Percentiles rank a stretch among this genome's conserved stretches.
Evolutionary conservation across 768 basidiomycete genomes (phyloP).

Genomic region (Hygrocybe punicea): DNA sequence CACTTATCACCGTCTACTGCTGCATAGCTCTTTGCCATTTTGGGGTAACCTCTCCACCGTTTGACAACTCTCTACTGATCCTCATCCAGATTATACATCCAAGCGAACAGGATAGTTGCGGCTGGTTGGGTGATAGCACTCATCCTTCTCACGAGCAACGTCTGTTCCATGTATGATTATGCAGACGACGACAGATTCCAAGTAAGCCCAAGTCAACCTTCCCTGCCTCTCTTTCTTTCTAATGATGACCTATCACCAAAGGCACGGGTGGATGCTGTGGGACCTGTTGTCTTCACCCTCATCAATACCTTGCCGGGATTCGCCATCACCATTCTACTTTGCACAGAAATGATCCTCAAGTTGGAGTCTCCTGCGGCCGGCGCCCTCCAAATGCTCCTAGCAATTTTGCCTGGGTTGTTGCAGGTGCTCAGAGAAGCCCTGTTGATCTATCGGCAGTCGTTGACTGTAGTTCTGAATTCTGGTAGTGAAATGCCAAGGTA

Average conservation of each 20-base stretch:
- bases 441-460: background rate
- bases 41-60: no score
- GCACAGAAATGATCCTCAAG: background rate
- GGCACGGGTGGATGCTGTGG: background rate
- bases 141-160: background rate
- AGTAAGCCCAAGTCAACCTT: background rate
- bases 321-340: background rate
- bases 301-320: background rate
- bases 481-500: background rate
- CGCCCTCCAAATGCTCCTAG: background rate
- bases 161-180: background rate
- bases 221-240: background rate
- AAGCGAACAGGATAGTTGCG: background rate
- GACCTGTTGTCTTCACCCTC: background rate
- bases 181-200: background rate
- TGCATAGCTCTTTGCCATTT: no score
- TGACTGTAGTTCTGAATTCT: background rate
- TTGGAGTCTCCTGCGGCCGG: background rate
- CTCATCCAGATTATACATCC: background rate
- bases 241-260: background rate
- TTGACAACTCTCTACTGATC: no score
- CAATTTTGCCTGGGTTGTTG: background rate
- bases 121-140: background rate
- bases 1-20: no score
- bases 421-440: background rate